Evolutionary conservation across 495 filamentous ascomycete species (phyloP).

Genomic region (Lichina pygmaea): DNA sequence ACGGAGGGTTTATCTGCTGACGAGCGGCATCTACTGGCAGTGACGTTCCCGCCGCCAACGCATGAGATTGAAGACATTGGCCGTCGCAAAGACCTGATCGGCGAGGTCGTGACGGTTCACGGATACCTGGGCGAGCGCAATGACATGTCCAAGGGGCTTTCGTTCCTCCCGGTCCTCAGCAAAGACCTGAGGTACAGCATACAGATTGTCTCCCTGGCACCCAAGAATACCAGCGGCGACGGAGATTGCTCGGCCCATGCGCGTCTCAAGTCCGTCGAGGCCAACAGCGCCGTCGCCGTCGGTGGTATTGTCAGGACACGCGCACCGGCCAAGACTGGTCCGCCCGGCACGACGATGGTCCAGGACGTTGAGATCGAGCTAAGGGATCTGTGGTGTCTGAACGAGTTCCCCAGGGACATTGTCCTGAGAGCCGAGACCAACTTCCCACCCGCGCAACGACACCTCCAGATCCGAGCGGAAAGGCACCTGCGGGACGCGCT

Average conservation of each 20-base stretch:
- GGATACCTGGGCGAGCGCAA: slow-evolving; percentile 42
- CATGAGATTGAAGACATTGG: slow-evolving; percentile 20
- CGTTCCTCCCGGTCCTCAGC: slow-evolving; percentile 36
- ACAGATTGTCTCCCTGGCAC: slow-evolving; percentile 25
- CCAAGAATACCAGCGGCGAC: slow-evolving; percentile 5
- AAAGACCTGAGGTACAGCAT: slow-evolving; percentile 19
- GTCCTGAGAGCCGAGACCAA: slow-evolving; percentile 41
- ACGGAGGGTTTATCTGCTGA: too few species aligned
- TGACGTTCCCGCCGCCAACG: slow-evolving; percentile 24
- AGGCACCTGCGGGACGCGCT: slow-evolving; percentile 32
- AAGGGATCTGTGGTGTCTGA: slow-evolving; percentile 35
- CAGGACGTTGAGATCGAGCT: slow-evolving; percentile 19
- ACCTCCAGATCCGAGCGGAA: slow-evolving; percentile 63
- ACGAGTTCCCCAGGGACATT: slow-evolving; percentile 50
- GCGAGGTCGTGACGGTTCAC: slow-evolving; percentile 30
- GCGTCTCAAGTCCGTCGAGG: slow-evolving; percentile 18
- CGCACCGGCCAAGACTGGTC: slow-evolving; percentile 8
- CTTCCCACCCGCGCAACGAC: slow-evolving; percentile 46
- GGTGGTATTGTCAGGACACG: slow-evolving; percentile 18
- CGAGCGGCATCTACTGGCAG: slow-evolving; percentile 9
- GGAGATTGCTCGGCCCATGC: slow-evolving; percentile 12
- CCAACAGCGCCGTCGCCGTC: slow-evolving; percentile 24
- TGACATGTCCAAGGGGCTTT: slow-evolving; percentile 35
- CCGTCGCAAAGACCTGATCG: slow-evolving; percentile 12
- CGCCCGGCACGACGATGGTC: slow-evolving; percentile 7